Evolutionary conservation across 305 asterid species (phyloP).

Genomic region (Fraxinus greggii): DNA sequence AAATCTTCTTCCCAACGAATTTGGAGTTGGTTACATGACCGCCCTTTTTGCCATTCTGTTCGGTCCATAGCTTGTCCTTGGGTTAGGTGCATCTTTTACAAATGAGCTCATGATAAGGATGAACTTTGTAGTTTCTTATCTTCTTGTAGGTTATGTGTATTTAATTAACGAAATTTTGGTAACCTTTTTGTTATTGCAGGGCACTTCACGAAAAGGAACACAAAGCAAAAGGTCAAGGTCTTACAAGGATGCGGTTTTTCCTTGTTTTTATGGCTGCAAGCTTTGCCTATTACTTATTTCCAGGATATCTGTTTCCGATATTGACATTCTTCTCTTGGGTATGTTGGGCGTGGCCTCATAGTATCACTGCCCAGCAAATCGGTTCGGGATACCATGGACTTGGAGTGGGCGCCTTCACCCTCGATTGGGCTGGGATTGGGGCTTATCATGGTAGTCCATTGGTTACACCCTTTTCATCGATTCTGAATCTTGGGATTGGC

Average conservation of each 20-base stretch:
- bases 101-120: conserved; percentile 10
- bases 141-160: background rate
- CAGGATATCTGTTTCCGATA: conserved; percentile 87
- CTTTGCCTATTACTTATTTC: conserved; percentile 72
- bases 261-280: conserved; percentile 70
- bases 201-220: conserved; percentile 89
- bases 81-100: background rate
- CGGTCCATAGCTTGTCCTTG: background rate
- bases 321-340: conserved; percentile 96
- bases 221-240: conserved; percentile 57
- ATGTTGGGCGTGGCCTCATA: conserved; percentile 88
- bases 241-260: conserved; percentile 85
- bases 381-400: conserved; percentile 96
- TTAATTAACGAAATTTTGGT: background rate
- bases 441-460: conserved; percentile 98
- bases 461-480: conserved; percentile 81
- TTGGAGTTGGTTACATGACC: background rate
- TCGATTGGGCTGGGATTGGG: conserved; percentile 97
- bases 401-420: conserved; percentile 92
- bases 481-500: conserved; percentile 77
- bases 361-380: conserved; percentile 95
- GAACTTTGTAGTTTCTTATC: background rate
- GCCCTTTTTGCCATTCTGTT: background rate
- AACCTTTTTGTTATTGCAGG: conserved; percentile 38
- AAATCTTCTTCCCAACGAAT: background rate